phyloP scores from a whole-genome alignment of 129 eudicot genomes.

The Helianthus annuus region HanXRQr2.0-SUNRISE NC_035443.2:149338993-149339492 shows the following conservation, averaged over 20 bases:
- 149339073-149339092: no score
- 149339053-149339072: no score
- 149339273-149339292: conserved; percentile 87
- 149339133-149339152: no score
- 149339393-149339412: conserved; percentile 58
- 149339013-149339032: no score
- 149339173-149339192: no score
- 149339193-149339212: neutral
- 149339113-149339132: no score
- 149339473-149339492: conserved; percentile 61
- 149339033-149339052: no score
- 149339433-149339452: conserved; percentile 91
- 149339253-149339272: conserved; percentile 78
- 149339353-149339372: conserved; percentile 80
- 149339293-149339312: conserved; percentile 80
- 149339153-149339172: no score
- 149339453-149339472: conserved; percentile 64
- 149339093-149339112: no score
- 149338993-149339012: no score
- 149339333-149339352: conserved; percentile 61
- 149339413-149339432: conserved; percentile 78
- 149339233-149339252: conserved; percentile 24
- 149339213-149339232: neutral
- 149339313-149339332: conserved; percentile 70
- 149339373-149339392: conserved; percentile 77